phyloP scores from a whole-genome alignment of 2,329 filamentous ascomycete species.

The Lasiodiplodia sp. region DNA sequence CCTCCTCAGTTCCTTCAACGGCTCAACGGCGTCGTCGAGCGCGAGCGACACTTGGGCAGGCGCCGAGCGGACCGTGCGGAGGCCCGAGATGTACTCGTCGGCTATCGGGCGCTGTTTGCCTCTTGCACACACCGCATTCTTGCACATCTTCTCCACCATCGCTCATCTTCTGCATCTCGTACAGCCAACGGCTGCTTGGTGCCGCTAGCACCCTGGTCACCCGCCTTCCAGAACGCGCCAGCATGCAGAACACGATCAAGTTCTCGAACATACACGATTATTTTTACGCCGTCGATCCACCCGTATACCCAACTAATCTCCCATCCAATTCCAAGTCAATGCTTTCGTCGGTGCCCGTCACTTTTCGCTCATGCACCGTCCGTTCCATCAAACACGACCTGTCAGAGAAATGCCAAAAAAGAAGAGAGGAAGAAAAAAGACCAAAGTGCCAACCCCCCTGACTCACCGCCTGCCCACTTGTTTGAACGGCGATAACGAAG shows the following conservation, averaged over 20 bases:
- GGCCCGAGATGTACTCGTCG: neutral
- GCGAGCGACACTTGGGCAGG: neutral
- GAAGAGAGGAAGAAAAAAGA: neutral
- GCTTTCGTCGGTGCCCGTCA: neutral
- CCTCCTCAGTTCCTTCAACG: neutral
- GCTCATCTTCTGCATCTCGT: too few species aligned
- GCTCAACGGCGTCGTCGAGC: neutral
- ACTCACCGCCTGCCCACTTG: neutral
- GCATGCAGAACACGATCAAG: neutral
- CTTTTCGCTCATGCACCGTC: neutral
- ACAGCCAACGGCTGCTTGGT: neutral
- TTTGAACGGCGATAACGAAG: neutral
- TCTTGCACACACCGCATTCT: conserved; percentile 5
- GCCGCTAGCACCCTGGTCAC: neutral
- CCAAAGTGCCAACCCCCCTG: neutral
- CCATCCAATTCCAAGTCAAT: neutral
- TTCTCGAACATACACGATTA: neutral
- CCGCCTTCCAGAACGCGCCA: neutral
- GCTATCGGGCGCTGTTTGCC: neutral
- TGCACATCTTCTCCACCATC: conserved; percentile 6
- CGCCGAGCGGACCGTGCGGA: neutral
- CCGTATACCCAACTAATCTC: neutral
- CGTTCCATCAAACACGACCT: neutral
- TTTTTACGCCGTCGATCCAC: neutral
- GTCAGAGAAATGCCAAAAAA: neutral